phyloP scores from a whole-genome alignment of 768 basidiomycete genomes.

The Boletus insuetus region DNA sequence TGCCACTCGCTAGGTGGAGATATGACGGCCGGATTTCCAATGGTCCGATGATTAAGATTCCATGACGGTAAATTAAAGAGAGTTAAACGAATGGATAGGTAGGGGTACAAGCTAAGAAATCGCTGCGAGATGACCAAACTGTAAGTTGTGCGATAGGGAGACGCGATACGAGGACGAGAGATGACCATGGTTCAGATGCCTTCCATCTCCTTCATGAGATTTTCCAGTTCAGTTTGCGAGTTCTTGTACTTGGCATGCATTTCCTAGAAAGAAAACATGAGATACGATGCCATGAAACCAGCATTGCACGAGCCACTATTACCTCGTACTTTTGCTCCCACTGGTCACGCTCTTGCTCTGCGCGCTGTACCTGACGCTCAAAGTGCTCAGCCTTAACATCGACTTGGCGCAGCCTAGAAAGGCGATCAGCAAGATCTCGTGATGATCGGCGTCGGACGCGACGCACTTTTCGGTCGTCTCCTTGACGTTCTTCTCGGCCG shows the following conservation, averaged over 20 bases:
- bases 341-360: conserved; percentile 86
- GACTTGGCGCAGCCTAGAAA: conserved; percentile 80
- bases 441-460: conserved; percentile 4
- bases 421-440: conserved; percentile 18
- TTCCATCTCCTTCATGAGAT: conserved; percentile 76
- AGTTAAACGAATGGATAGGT: conserved; percentile 14
- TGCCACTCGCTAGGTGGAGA: neutral
- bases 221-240: conserved; percentile 80
- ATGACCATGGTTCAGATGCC: conserved; percentile 43
- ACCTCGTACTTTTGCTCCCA: conserved; percentile 98
- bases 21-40: neutral
- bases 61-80: conserved; percentile 23
- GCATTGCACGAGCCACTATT: conserved; percentile 22
- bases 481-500: conserved; percentile 93
- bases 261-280: conserved; percentile 48
- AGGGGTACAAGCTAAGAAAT: conserved; percentile 22
- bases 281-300: neutral
- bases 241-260: conserved; percentile 62
- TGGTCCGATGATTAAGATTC: conserved; percentile 3
- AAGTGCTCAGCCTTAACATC: conserved; percentile 99
- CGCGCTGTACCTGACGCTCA: conserved; percentile 83
- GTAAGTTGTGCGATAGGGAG: conserved; percentile 6
- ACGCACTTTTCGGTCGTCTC: conserved; percentile 96
- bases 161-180: neutral
- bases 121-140: conserved; percentile 12